Evolutionary conservation across 2,329 filamentous ascomycete species (phyloP).

Genomic region (Pseudopyrenochaeta lycopersici): DNA sequence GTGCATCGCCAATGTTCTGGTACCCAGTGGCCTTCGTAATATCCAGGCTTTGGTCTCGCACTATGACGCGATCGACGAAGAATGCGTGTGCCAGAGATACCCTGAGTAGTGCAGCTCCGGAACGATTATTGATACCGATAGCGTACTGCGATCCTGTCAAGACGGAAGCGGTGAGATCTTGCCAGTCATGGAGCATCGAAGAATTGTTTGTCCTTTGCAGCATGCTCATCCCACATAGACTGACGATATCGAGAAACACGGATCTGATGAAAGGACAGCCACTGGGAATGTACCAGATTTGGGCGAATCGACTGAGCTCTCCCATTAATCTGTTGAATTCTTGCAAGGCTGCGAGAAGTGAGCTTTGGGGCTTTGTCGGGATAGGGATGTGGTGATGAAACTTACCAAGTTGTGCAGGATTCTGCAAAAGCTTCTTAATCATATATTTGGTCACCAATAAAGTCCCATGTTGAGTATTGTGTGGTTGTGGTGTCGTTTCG

Average conservation of each 20-base stretch:
- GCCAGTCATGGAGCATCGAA: constrained; percentile 30
- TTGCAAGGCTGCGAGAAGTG: constrained; percentile 17
- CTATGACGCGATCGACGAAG: constrained; percentile 35
- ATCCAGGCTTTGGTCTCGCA: constrained; percentile 20
- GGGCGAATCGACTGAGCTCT: constrained; percentile 21
- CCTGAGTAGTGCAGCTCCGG: constrained; percentile 26
- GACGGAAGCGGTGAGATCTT: constrained; percentile 22
- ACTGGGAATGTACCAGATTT: constrained; percentile 23
- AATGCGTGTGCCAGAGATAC: constrained; percentile 32
- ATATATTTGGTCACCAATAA: constrained; percentile 45
- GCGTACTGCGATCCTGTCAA: constrained; percentile 30
- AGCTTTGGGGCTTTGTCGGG: background rate
- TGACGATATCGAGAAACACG: constrained; percentile 49
- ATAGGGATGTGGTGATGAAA: background rate
- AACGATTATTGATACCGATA: constrained; percentile 11
- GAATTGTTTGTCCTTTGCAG: constrained; percentile 26
- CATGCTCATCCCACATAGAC: constrained; percentile 34
- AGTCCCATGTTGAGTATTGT: constrained; percentile 43
- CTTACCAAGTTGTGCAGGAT: constrained; percentile 19
- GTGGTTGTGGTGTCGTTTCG: constrained; percentile 9
- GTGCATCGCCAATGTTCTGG: constrained; percentile 33
- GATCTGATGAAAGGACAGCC: constrained; percentile 46
- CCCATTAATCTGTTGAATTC: constrained; percentile 27
- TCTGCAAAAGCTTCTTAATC: constrained; percentile 31
- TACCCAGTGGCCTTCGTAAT: constrained; percentile 22